Base-by-base conservation (phyloP, 345 rosid species). In the Pistacia vera region DNA sequence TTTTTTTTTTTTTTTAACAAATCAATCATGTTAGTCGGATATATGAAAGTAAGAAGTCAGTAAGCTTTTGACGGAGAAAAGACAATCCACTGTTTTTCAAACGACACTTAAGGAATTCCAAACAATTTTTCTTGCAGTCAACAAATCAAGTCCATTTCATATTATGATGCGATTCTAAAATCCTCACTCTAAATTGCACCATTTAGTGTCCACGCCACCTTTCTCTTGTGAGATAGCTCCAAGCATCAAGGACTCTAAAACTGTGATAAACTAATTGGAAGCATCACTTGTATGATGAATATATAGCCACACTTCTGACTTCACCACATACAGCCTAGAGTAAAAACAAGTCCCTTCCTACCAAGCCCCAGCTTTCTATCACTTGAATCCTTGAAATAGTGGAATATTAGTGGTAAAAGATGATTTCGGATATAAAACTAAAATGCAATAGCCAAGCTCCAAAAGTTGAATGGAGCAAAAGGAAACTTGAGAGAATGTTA, bases 81-180 rank as follows among this genome's bases (percentile, higher is more conserved):
- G 16, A 12, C 51, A 14, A 20, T 69, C 49, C 46, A n/a, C 52
- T 35, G 54, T 56, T 70, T 56, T n/a, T 70, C 5, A 46, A n/a
- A 36, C 57, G 25, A 38, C 51, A 70, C 20, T 56, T 70, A 16
- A 57, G 8, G 3, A 9, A 28, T 51, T 1, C 3, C 4, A 22
- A 7, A 14, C 20, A 10, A 67, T 2, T 56, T 16, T 56, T 52
- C 73, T 57, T 4, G 9, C 14, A n/a, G 30, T n/a, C 16, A 58
- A 69, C 46, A 70, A 70, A 36, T 35, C 63, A 70, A 18, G 35
- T 70, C 56, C 74, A 57, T 57, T 38, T 41, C 11, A 16, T 18
- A 54, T 9, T 36, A 33, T 20, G n/a, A 51, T 57, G 35, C 11
- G 49, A 70, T 70, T 17, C 11, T n/a, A 56, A 17, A 41, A 70